A percentile compares a stretch with the other conserved stretches of the same genome.
phyloP scores from a whole-genome alignment of 2,329 filamentous ascomycete species.

The Aspergillus versicolor region DNA sequence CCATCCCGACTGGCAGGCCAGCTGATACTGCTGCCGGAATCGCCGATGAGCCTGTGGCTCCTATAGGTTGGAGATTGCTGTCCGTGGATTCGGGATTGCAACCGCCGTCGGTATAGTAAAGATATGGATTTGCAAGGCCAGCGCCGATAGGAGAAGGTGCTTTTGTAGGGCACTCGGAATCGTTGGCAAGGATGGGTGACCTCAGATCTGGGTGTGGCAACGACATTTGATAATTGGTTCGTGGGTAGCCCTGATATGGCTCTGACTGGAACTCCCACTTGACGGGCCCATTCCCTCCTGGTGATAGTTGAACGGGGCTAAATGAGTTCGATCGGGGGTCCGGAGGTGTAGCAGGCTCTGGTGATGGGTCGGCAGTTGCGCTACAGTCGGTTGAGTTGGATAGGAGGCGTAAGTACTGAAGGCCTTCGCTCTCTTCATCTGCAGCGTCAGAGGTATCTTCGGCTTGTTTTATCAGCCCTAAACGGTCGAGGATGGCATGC shows the following conservation, averaged over 20 bases:
- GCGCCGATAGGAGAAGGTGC: constrained; percentile 6
- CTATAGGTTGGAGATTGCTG: constrained; percentile 18
- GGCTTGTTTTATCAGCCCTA: constrained; percentile 45
- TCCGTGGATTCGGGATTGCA: constrained; percentile 14
- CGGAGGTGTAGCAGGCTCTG: constrained; percentile 35
- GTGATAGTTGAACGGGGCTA: constrained; percentile 21
- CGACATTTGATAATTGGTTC: constrained; percentile 22
- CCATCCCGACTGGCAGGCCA: constrained; percentile 24
- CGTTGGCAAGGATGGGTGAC: constrained; percentile 13
- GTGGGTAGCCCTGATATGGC: constrained; percentile 23
- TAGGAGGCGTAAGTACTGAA: constrained; percentile 36
- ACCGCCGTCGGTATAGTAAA: constrained; percentile 24
- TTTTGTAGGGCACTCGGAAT: constrained; percentile 15
- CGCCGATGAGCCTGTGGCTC: constrained; percentile 16
- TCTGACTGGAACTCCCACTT: constrained; percentile 29
- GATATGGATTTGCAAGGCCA: constrained; percentile 21
- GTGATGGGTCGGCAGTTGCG: constrained; percentile 39
- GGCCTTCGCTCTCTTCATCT: constrained; percentile 36
- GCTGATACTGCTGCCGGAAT: constrained; percentile 15
- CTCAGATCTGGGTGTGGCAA: constrained; percentile 21
- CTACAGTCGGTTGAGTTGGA: constrained; percentile 38
- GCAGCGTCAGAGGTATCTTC: constrained; percentile 39
- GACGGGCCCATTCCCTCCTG: constrained; percentile 18
- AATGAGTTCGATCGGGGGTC: constrained; percentile 28
- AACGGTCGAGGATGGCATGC: constrained; percentile 43